Base-by-base conservation (phyloP, 2,329 filamentous ascomycete genomes). In the Teratosphaeria epicoccoides region DNA sequence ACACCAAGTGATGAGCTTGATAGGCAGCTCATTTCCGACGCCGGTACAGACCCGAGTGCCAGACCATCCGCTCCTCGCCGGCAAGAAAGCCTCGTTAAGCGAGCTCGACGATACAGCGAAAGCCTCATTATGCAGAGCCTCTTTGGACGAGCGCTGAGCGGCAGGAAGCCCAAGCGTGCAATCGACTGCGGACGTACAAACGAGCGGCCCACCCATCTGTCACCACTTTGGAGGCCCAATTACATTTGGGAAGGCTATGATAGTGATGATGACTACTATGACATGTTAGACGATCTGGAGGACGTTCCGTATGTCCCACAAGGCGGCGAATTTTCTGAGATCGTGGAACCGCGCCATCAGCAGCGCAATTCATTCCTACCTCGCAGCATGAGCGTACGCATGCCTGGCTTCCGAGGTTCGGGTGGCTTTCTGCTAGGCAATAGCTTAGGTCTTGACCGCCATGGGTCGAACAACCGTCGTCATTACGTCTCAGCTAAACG, bases 141-240 rank as follows among this genome's bases (percentile, higher is more conserved):
- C 24, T 64, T 74, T 43, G 62, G 55, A 11, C 63, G 65, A 43
- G 51, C 52, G 9, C 50, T 50, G 28, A 58, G 56, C 33, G 33
- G 59, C 12, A 55, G 53, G 10, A 46, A 46, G 23, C 25, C 37
- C 4, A 46, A 47, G 11, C 54, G 40, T 57, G 26, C 65, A 62
- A 24, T 57, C 57, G 40, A 61, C 58, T 7, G 66, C 58, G 33
- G 9, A 17, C n/a, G n/a, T 40, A 51, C 54, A 61, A 55, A 51
- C 24, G 44, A 54, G 9, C 53, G 61, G 70, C 56, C 60, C 7
- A 57, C 52, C 43, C 73, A 72, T 40, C 64, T 81, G 5, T 76
- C 82, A 57, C 79, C 81, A 1, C 80, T 83, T 61, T 84, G 81
- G 81, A 73, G 76, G 22, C 81, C 81, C 1, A 75, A 76, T 33